A percentile compares a stretch with the other conserved stretches of the same genome.
Conservation (phyloP, 179 eudicot species). For the Silene vulgaris region DNA sequence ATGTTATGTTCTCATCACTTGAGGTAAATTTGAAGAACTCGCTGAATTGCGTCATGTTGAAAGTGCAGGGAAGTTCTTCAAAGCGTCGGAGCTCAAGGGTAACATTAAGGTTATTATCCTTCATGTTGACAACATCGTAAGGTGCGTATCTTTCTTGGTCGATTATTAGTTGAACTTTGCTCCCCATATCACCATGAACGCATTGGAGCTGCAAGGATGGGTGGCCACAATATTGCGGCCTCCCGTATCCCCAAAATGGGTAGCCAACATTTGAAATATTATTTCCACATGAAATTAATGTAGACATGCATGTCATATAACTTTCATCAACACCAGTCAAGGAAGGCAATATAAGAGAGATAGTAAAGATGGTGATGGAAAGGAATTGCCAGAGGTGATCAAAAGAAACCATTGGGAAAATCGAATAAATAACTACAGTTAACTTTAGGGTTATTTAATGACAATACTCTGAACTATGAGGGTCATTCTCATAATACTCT, state of each 20-base stretch:
- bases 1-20: conserved; percentile 16
- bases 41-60: no score
- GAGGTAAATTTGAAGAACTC: conserved; percentile 4
- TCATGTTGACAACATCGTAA: not conserved
- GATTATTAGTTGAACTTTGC: not conserved
- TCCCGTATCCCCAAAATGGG: conserved; percentile 22
- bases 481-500: no score
- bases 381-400: no score
- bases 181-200: not conserved
- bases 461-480: no score
- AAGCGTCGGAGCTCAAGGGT: not conserved
- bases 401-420: no score
- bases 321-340: no score
- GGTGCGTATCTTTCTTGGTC: not conserved
- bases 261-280: not conserved
- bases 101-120: no score
- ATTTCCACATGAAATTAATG: conserved; percentile 8
- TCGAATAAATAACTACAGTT: no score
- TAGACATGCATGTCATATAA: no score
- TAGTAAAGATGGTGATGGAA: no score
- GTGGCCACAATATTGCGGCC: conserved; percentile 21
- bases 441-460: no score
- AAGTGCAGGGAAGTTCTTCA: not conserved
- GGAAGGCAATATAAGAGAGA: no score
- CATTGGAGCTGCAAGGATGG: conserved; percentile 19